A percentile compares a stretch with the other conserved stretches of the same genome.
These are phyloP conservation scores for Beta vulgaris DNA, from an alignment of 148 eudicot species.

Conservation along the genomic window DNA sequence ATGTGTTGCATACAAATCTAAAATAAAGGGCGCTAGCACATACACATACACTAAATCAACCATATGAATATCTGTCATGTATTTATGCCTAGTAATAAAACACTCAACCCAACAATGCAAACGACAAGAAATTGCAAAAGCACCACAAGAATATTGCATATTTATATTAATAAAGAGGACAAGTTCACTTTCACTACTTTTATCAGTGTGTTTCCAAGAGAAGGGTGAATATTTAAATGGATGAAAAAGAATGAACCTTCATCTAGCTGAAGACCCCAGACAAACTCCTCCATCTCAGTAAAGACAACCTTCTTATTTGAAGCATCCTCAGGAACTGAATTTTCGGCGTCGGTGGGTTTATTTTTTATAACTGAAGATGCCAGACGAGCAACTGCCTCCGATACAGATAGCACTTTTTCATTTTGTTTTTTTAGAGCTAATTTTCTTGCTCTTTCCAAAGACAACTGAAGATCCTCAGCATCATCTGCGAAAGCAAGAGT, in stretches of 20 bases:
- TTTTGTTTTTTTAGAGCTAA: slow-evolving; percentile 71
- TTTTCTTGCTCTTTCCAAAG: slow-evolving; percentile 81
- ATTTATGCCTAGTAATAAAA: background rate
- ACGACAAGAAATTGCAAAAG: background rate
- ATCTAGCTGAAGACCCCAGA: slow-evolving; percentile 93
- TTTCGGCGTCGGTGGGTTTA: slow-evolving; percentile 42
- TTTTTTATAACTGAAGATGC: slow-evolving; percentile 44
- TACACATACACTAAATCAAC: background rate
- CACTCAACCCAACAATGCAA: background rate
- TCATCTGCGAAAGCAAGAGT: slow-evolving; percentile 62
- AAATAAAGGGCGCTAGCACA: background rate
- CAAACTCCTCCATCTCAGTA: slow-evolving; percentile 99
- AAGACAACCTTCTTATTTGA: slow-evolving; percentile 85
- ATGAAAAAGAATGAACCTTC: slow-evolving; percentile 53
- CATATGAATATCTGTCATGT: background rate
- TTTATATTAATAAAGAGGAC: too few relatives aligned
- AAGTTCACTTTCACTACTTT: background rate
- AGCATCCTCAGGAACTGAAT: slow-evolving; percentile 44
- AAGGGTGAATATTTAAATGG: background rate
- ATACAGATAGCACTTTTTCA: slow-evolving; percentile 41
- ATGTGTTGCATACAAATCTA: background rate
- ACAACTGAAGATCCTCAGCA: slow-evolving; percentile 79
- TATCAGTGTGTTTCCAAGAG: background rate
- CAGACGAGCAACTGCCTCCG: slow-evolving; percentile 63
- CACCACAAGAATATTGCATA: background rate